Evolutionary conservation across 192 early-diverging fungal genomes (phyloP), one percentile per base, ranked within the genome.

Genomic region (Physocladia obscura): DNA sequence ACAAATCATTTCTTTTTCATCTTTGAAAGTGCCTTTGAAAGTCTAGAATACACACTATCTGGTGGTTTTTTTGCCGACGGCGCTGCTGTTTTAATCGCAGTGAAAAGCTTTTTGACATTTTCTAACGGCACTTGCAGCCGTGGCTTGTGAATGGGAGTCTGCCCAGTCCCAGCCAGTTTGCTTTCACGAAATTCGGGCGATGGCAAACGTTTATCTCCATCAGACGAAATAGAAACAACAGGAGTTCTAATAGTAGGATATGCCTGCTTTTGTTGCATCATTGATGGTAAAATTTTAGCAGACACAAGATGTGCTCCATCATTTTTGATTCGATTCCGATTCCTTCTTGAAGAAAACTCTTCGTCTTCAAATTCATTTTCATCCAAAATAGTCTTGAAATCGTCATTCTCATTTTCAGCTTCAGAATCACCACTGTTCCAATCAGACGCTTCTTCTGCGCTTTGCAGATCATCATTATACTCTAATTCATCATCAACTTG

Each of bases 401-500:
- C 65, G 52, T 56, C 6, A 40, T 34, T 35, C 3, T 32, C 49
- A 30, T 62, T 62, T 26, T 65, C 63, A 22, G 50, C 47, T 31
- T 65, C 63, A 2, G 49, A 52, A 19, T 68, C 65, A 39, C 71
- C 48, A 70, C 74, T 63, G 49, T 76, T 52, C 75, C 80, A 49
- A 31, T 76, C 29, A 27, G 26, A 31, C 69, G 69, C 44, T 67
- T 71, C 4, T 54, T 44, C 79, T 75, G 36, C 24, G 52, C 17
- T 32, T 44, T 38, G 17, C 19, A 22, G 13, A 37, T 49, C 13
- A 59, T 47, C 19, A 21, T 26, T 22, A 44, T 8, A 57, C 11
- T 37, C 50, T 27, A 24, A 2, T 1, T n/a, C 37, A 1, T 62
- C n/a, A n/a, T n/a, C n/a, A n/a, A n/a, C n/a, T n/a, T n/a, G n/a